Evolutionary conservation across 345 rosid species (phyloP).

Genomic region (Barbarea vulgaris): DNA sequence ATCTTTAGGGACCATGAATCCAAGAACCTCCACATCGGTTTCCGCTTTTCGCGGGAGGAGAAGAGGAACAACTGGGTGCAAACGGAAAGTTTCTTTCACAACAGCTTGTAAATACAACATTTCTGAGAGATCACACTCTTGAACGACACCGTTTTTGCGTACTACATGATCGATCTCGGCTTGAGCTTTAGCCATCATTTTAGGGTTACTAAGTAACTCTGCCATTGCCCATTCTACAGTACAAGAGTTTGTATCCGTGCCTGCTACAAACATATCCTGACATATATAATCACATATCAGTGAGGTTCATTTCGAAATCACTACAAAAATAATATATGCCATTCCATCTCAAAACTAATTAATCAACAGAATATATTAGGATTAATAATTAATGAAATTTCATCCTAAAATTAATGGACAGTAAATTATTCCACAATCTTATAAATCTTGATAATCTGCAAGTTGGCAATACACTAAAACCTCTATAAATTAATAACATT

Average conservation of each 20-base stretch:
- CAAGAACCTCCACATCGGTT: conserved; percentile 7
- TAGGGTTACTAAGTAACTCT: conserved; percentile 61
- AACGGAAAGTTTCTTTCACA: conserved; percentile 30
- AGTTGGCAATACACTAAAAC: too few species aligned
- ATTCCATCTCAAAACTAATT: too few species aligned
- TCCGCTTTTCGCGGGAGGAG: conserved; percentile 25
- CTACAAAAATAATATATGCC: too few species aligned
- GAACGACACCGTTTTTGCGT: conserved; percentile 10
- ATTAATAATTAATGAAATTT: background rate
- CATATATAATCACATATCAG: background rate
- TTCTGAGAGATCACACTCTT: conserved; percentile 9
- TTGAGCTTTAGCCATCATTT: conserved; percentile 47
- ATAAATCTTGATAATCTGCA: background rate
- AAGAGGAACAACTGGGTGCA: conserved; percentile 22
- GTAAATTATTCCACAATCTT: background rate
- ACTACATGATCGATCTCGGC: conserved; percentile 46
- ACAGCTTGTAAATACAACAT: conserved; percentile 22
- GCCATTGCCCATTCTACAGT: conserved; percentile 88
- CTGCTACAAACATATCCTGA: conserved; percentile 26
- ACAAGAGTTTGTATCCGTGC: conserved; percentile 27
- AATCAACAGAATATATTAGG: too few species aligned
- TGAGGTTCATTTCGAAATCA: background rate
- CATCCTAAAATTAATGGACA: too few species aligned
- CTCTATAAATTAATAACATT: too few species aligned
- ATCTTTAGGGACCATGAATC: conserved; percentile 25